Conservation (phyloP, 495 filamentous ascomycete genomes). For the Neurospora sp. region DNA sequence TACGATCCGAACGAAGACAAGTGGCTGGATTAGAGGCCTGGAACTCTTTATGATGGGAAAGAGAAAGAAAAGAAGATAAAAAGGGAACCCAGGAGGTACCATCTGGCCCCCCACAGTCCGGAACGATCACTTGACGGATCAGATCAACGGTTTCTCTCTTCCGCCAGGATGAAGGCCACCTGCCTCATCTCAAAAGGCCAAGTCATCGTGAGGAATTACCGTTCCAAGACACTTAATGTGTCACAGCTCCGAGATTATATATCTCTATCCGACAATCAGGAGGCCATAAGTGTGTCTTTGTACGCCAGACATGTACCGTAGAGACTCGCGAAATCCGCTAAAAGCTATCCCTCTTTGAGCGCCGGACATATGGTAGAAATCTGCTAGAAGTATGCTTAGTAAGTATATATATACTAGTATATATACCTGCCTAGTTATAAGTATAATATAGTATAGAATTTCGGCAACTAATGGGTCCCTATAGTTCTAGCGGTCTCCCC, state of each 20-base stretch:
- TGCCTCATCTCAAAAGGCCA: not conserved
- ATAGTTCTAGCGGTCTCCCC: too few species aligned
- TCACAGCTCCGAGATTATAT: not conserved
- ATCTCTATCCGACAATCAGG: not conserved
- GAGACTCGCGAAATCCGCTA: too few species aligned
- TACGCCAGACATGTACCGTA: not conserved
- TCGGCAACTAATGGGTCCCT: too few species aligned
- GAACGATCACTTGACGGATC: not conserved
- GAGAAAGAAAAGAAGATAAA: not conserved
- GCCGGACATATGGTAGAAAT: too few species aligned
- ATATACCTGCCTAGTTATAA: too few species aligned
- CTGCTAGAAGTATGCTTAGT: too few species aligned
- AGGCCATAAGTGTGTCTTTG: not conserved
- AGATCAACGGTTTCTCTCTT: not conserved
- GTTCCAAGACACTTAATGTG: not conserved
- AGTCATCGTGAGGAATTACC: not conserved
- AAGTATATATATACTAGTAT: too few species aligned
- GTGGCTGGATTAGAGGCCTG: constrained; percentile 12
- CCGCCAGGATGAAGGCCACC: not conserved
- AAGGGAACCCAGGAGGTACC: not conserved
- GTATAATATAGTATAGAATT: too few species aligned
- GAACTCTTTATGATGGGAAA: not conserved
- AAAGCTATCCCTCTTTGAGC: too few species aligned
- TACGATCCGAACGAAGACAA: constrained; percentile 20
- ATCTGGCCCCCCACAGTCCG: not conserved